Conservation (phyloP, 2,329 filamentous ascomycete genomes). For the Orbilia quercus region DNA sequence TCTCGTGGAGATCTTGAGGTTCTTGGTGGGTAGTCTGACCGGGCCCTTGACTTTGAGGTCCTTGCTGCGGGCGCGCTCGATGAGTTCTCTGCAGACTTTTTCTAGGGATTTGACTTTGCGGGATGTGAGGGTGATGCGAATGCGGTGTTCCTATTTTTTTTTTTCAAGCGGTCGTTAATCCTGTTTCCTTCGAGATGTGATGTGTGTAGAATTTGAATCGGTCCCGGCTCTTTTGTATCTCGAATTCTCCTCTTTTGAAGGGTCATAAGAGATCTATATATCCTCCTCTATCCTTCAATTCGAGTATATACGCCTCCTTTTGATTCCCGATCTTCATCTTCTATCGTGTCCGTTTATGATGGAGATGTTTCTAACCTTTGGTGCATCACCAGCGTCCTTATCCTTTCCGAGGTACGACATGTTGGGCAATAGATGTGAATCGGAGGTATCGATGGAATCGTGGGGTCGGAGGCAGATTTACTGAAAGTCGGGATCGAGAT, state of each 20-base stretch:
- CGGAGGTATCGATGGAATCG: conserved; percentile 1
- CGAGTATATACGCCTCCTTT: neutral
- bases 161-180: conserved; percentile 4
- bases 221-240: too few relatives aligned
- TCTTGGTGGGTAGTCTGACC: conserved; percentile 97
- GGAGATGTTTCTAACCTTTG: conserved; percentile 49
- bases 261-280: neutral
- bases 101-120: conserved; percentile 95
- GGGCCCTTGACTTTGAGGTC: conserved; percentile 98
- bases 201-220: too few relatives aligned
- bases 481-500: conserved; percentile 1
- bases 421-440: conserved; percentile 11
- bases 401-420: conserved; percentile 54
- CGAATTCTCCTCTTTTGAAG: too few relatives aligned
- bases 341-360: neutral
- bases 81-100: conserved; percentile 98
- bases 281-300: neutral
- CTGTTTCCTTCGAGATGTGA: neutral
- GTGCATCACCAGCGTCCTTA: conserved; percentile 51
- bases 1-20: conserved; percentile 93
- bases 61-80: conserved; percentile 98
- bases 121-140: conserved; percentile 96
- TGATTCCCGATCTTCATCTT: neutral
- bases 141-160: conserved; percentile 73
- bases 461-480: neutral